Evolutionary conservation across 2,329 filamentous ascomycete genomes (phyloP), one percentile per base, ranked within the genome.

Genomic region (Colletotrichum gigasporum): DNA sequence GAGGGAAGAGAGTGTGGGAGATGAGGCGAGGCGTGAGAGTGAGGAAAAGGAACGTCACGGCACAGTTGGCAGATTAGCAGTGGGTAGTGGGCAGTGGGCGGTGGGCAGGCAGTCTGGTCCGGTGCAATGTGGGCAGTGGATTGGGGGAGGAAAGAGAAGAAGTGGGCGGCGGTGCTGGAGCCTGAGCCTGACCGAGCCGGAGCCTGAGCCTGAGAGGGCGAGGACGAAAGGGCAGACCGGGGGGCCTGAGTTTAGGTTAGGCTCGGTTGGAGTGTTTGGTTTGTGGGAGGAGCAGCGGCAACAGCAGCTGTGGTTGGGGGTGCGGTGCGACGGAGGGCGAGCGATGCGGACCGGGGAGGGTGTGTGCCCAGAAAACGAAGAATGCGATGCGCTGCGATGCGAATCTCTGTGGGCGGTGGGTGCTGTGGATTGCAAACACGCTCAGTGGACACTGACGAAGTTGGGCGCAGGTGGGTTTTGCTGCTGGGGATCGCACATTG

Each of bases 281-380:
- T 14, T 10, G 45, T 20, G 45, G 12, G 14, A 22, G 41, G 34
- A n/a, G n/a, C n/a, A n/a, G n/a, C n/a, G n/a, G n/a, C n/a, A n/a
- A n/a, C n/a, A n/a, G n/a, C n/a, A n/a, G n/a, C n/a, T n/a, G n/a
- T n/a, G n/a, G n/a, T n/a, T n/a, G n/a, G 58, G 51, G 35, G 32
- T 56, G 51, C 14, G 57, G 28, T 24, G 20, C 28, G 39, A 47
- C 22, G 30, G 26, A 28, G 16, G 35, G 20, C 18, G 32, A 41
- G 20, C 47, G 54, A 61, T 58, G 60, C 58, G 63, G 62, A n/a
- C n/a, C 52, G 60, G 50, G 59, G 59, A 67, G 59, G 69, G 67
- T 64, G n/a, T n/a, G n/a, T n/a, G n/a, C n/a, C n/a, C n/a, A 57
- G 67, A 68, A 69, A 63, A 71, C 67, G 73, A 73, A 50, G 53